These are phyloP conservation scores for Acidiella bohemica DNA, from an alignment of 495 filamentous ascomycete genomes.

Conservation along the genomic window DNA sequence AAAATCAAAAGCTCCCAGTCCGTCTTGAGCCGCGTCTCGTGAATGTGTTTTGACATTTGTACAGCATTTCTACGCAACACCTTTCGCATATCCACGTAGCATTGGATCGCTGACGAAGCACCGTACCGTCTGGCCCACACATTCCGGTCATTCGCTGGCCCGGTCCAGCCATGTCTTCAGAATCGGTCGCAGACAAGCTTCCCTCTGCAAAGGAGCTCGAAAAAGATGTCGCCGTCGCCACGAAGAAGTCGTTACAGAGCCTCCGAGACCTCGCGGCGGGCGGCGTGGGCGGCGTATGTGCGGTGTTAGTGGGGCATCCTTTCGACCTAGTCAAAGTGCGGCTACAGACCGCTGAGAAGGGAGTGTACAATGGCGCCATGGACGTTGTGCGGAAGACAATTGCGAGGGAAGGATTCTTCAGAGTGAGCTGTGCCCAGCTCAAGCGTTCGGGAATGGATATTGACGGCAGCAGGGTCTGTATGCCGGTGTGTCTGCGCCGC, in stretches of 20 bases:
- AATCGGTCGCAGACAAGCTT: constrained; percentile 13
- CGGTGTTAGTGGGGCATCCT: constrained; percentile 85
- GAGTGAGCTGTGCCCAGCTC: too few species aligned
- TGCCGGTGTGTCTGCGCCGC: constrained; percentile 88
- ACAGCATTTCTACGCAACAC: too few species aligned
- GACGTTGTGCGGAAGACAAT: constrained; percentile 83
- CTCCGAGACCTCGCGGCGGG: constrained; percentile 77
- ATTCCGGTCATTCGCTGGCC: neutral
- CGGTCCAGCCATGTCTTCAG: constrained; percentile 7
- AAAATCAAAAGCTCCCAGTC: too few species aligned
- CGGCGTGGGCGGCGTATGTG: constrained; percentile 85
- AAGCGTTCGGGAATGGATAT: too few species aligned
- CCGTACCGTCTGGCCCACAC: too few species aligned
- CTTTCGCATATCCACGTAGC: too few species aligned
- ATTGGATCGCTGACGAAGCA: too few species aligned
- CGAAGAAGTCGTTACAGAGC: constrained; percentile 27
- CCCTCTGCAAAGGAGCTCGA: constrained; percentile 29
- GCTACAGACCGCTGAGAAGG: constrained; percentile 87
- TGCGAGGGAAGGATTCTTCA: constrained; percentile 68
- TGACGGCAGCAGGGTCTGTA: constrained; percentile 56
- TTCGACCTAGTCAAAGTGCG: constrained; percentile 98
- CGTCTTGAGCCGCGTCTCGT: too few species aligned
- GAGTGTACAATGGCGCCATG: constrained; percentile 77
- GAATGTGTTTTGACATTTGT: too few species aligned
- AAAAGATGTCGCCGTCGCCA: constrained; percentile 28